Percentiles rank a stretch among this genome's conserved stretches.
These are phyloP conservation scores for Fusarium virguliforme DNA, from an alignment of 2,329 filamentous ascomycete species.

Conservation along the genomic window DNA sequence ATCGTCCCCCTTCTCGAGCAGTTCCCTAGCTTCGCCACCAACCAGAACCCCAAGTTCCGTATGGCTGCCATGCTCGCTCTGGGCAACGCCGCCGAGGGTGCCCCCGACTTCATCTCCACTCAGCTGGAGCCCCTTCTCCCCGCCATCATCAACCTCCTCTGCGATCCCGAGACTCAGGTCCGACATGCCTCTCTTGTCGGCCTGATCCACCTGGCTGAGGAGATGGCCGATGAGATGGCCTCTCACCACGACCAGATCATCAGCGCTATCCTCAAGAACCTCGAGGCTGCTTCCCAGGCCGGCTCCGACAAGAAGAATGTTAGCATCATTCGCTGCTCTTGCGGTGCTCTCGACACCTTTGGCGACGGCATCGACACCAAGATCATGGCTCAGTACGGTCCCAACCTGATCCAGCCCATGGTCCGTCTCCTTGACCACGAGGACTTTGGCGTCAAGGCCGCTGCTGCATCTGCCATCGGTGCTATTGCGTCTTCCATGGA, in stretches of 20 bases:
- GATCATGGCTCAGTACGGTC: slow-evolving; percentile 86
- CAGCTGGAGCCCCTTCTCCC: slow-evolving; percentile 91
- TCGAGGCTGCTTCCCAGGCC: slow-evolving; percentile 83
- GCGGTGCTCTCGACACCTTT: slow-evolving; percentile 91
- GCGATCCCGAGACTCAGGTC: slow-evolving; percentile 87
- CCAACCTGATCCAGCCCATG: slow-evolving; percentile 87
- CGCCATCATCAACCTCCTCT: slow-evolving; percentile 84
- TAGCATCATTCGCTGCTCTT: slow-evolving; percentile 90
- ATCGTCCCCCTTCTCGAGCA: slow-evolving; percentile 92
- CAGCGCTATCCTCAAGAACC: slow-evolving; percentile 87
- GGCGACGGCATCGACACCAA: slow-evolving; percentile 86
- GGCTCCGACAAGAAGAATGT: slow-evolving; percentile 82
- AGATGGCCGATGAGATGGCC: slow-evolving; percentile 90
- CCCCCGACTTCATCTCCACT: slow-evolving; percentile 96
- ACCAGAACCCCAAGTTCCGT: slow-evolving; percentile 82
- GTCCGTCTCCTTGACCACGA: slow-evolving; percentile 87
- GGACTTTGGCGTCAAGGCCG: slow-evolving; percentile 90
- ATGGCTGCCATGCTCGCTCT: slow-evolving; percentile 93
- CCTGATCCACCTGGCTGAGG: slow-evolving; percentile 91
- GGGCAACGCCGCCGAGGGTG: slow-evolving; percentile 95
- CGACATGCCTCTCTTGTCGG: slow-evolving; percentile 90
- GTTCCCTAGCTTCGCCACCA: slow-evolving; percentile 85
- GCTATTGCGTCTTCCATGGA: slow-evolving; percentile 91
- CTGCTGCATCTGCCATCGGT: slow-evolving; percentile 90
- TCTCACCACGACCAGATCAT: slow-evolving; percentile 89